Evolutionary conservation across 306 rosid genomes (phyloP).

Genomic region (Rosa chinensis): DNA sequence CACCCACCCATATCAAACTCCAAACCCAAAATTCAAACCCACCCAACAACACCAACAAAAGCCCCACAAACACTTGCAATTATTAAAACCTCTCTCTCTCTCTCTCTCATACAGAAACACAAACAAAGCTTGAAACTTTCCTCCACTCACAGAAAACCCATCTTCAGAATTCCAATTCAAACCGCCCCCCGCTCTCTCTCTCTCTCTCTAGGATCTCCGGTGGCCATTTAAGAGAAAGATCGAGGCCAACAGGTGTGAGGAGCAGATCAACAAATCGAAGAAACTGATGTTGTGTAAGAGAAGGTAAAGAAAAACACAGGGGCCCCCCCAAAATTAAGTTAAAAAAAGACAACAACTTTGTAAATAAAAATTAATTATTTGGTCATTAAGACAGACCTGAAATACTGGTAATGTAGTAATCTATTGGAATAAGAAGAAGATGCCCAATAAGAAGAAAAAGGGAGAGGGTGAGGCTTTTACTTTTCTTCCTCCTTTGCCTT

Average conservation of each 20-base stretch:
- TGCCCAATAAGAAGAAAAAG: neutral
- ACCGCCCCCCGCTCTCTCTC: constrained; percentile 21
- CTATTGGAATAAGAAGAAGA: constrained; percentile 23
- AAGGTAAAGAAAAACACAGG: constrained; percentile 55
- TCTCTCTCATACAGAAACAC: constrained; percentile 29
- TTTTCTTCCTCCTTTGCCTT: neutral
- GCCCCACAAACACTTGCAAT: constrained; percentile 5
- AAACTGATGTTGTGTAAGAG: constrained; percentile 47
- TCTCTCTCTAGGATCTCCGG: constrained; percentile 35
- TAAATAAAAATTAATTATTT: neutral
- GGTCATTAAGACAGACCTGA: constrained; percentile 14
- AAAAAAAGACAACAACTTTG: neutral
- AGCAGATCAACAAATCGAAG: constrained; percentile 96
- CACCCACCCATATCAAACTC: constrained; percentile 96
- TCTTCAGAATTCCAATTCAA: constrained; percentile 40
- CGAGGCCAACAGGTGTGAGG: constrained; percentile 57
- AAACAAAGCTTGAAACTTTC: constrained; percentile 17
- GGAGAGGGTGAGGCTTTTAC: neutral
- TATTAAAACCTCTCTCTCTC: neutral
- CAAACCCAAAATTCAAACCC: constrained; percentile 48
- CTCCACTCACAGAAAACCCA: constrained; percentile 31
- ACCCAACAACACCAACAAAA: constrained; percentile 35
- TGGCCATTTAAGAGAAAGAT: constrained; percentile 53
- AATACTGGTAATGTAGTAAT: constrained; percentile 13
- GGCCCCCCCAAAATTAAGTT: neutral